phyloP scores from a whole-genome alignment of 495 filamentous ascomycete species.

The Neurospora sublineolata region DNA sequence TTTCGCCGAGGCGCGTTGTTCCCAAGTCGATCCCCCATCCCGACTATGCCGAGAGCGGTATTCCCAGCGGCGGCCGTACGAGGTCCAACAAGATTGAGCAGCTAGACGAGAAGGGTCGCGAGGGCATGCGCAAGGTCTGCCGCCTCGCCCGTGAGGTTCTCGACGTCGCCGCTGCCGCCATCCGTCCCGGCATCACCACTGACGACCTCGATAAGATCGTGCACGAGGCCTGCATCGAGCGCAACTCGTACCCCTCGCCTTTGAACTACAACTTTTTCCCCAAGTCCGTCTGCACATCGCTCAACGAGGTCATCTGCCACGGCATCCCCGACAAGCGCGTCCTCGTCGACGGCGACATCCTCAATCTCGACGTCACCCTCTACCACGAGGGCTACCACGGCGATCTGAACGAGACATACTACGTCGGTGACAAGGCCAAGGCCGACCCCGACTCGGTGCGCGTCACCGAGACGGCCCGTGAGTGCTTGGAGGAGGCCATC shows the following conservation, averaged over 20 bases:
- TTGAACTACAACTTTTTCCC: slow-evolving; percentile 95
- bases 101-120: slow-evolving; percentile 63
- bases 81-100: slow-evolving; percentile 70
- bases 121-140: slow-evolving; percentile 89
- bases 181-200: slow-evolving; percentile 83
- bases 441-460: slow-evolving; percentile 67
- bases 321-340: slow-evolving; percentile 76
- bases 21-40: slow-evolving; percentile 75
- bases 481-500: slow-evolving; percentile 75
- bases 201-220: slow-evolving; percentile 94
- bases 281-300: slow-evolving; percentile 92
- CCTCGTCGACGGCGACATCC: slow-evolving; percentile 71
- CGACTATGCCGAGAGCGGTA: slow-evolving; percentile 74
- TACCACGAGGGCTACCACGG: slow-evolving; percentile 84
- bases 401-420: slow-evolving; percentile 88
- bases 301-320: slow-evolving; percentile 95
- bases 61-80: slow-evolving; percentile 69
- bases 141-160: slow-evolving; percentile 80
- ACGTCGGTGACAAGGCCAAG: slow-evolving; percentile 65
- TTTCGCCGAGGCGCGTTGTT: slow-evolving; percentile 61
- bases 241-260: slow-evolving; percentile 93
- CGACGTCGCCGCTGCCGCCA: slow-evolving; percentile 73
- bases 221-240: slow-evolving; percentile 88
- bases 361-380: slow-evolving; percentile 81
- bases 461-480: slow-evolving; percentile 73